Evolutionary conservation across 2,329 filamentous ascomycete genomes (phyloP), one percentile per base, ranked within the genome.

Genomic region (Talaromyces sp.): DNA sequence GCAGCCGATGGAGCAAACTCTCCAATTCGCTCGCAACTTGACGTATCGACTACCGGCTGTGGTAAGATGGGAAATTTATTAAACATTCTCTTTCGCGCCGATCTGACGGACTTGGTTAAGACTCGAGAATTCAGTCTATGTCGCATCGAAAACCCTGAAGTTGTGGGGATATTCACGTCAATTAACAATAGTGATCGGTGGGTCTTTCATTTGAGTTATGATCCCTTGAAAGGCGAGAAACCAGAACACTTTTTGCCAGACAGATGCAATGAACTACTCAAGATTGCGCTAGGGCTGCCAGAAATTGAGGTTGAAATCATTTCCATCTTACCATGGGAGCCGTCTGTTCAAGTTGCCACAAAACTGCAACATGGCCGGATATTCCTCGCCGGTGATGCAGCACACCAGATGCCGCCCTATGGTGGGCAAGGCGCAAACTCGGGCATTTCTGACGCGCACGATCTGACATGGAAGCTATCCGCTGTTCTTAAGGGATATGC

Each of bases 401-500:
- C 65, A 14, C 65, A 67, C 59, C 62, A 65, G 7, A 63, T 66
- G 53, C 62, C 64, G 30, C 65, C 65, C 8, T 63, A 66, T 9
- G 65, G 65, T 18, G 65, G 65, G 34, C 62, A 67, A 61, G 63
- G 61, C 16, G 42, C 74, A 69, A 75, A 74, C 59, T 66, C 70
- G n/a, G 70, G 69, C 5, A 70, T 87, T 58, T 84, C 87, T 64
- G 85, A 87, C 64, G 63, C 77, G 30, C 81, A 83, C 67, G 85
- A 85, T 64, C 76, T 85, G 56, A 83, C 82, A 4, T 85, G 82
- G 82, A 85, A 85, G 67, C 73, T 85, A 10, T 79, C 75, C 1
- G 72, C 75, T 28, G 73, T 83, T 1, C 70, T 84, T 0, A 73
- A 68, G n/a, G 76, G 77, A 1, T 72, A 71, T 57, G 76, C 79